These are phyloP conservation scores for Penicillium hesseltinei DNA, from an alignment of 2,329 filamentous ascomycete species.

Conservation along the genomic window DNA sequence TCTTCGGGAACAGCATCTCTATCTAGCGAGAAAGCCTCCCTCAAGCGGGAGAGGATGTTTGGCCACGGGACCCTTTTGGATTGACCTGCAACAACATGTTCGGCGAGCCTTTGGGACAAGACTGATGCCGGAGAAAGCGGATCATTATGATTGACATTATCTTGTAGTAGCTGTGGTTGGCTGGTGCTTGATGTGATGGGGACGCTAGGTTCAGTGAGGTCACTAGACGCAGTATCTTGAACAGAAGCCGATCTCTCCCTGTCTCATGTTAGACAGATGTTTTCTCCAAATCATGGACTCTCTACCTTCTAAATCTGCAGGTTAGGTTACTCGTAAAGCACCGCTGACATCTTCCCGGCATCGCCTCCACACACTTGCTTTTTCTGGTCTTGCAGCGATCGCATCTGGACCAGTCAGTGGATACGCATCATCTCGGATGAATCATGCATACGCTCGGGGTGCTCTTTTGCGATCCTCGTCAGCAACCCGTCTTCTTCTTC, in stretches of 20 bases:
- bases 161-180: neutral
- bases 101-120: conserved; percentile 12
- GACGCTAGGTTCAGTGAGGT: neutral
- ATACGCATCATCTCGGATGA: neutral
- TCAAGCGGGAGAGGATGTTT: conserved; percentile 16
- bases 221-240: neutral
- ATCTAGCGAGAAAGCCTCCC: conserved; percentile 18
- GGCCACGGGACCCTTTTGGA: conserved; percentile 12
- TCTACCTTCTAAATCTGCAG: conserved; percentile 18
- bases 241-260: neutral
- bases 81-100: conserved; percentile 14
- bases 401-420: conserved; percentile 21
- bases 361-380: conserved; percentile 35
- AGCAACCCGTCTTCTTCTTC: conserved; percentile 28
- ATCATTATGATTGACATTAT: conserved; percentile 22
- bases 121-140: conserved; percentile 11
- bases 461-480: conserved; percentile 38
- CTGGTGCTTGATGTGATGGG: neutral
- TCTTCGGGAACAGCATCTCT: conserved; percentile 6
- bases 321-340: conserved; percentile 16
- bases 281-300: neutral
- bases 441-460: conserved; percentile 27
- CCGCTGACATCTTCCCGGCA: conserved; percentile 28
- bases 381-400: conserved; percentile 38
- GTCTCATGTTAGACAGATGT: neutral